These are phyloP conservation scores for Salvia hispanica DNA, from an alignment of 257 asterid species.

Conservation along the genomic window DNA sequence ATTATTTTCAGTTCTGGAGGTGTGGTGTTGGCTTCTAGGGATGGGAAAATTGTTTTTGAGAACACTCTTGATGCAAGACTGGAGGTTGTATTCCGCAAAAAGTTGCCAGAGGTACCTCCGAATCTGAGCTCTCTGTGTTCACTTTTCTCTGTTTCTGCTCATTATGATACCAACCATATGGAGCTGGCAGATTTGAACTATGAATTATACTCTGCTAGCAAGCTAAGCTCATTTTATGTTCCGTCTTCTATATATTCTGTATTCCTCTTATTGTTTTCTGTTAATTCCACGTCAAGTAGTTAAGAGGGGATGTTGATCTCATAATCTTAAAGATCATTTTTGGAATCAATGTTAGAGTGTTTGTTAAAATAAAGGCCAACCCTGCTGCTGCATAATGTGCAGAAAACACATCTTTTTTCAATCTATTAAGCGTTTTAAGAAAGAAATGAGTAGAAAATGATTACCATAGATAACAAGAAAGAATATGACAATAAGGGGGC, in stretches of 20 bases:
- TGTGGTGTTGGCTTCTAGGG: constrained; percentile 75
- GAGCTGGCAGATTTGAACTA: constrained; percentile 15
- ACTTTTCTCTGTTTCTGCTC: constrained; percentile 1
- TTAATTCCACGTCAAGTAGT: neutral
- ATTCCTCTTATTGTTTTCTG: neutral
- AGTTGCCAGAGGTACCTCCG: constrained; percentile 54
- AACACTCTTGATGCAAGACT: constrained; percentile 80
- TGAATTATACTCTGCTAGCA: neutral
- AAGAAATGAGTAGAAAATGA: neutral
- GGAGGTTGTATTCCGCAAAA: constrained; percentile 39
- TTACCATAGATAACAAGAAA: neutral
- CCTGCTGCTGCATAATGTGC: neutral
- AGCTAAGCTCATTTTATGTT: neutral
- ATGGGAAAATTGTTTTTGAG: constrained; percentile 78
- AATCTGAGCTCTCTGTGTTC: constrained; percentile 12
- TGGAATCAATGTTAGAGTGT: neutral
- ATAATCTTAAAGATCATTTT: neutral
- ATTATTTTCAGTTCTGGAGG: constrained; percentile 64
- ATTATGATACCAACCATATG: neutral
- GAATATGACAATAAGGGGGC: too few species aligned
- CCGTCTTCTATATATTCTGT: neutral
- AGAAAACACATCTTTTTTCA: neutral
- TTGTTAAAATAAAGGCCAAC: neutral
- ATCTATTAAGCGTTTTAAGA: neutral
- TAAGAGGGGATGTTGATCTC: neutral